phyloP scores from a whole-genome alignment of 176 grass and related monocot species.

The Aegilops tauschii region DNA sequence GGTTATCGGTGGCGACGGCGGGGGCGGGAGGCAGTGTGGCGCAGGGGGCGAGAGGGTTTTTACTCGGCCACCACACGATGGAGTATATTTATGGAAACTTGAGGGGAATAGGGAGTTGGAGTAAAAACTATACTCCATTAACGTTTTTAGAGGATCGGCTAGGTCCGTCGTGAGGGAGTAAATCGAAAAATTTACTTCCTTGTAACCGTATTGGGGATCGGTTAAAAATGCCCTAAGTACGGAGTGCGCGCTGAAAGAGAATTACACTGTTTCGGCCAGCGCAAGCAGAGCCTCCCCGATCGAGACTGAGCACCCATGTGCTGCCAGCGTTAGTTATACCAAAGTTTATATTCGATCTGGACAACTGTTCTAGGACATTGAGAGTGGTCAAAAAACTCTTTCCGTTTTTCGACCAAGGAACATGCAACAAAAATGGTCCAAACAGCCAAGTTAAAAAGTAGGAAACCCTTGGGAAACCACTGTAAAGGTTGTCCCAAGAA shows the following conservation, averaged over 20 bases:
- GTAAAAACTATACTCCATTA: too few species aligned
- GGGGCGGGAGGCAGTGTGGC: too few species aligned
- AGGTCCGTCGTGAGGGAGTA: too few species aligned
- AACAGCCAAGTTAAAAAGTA: neutral
- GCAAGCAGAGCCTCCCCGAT: neutral
- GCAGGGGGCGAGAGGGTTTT: too few species aligned
- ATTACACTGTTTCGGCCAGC: neutral
- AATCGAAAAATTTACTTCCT: too few species aligned
- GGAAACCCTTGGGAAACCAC: neutral
- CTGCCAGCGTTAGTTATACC: neutral
- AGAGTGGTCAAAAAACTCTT: neutral
- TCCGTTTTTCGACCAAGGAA: neutral
- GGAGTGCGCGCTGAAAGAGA: too few species aligned
- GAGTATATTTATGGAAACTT: too few species aligned
- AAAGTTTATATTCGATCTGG: constrained; percentile 19
- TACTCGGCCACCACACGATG: too few species aligned
- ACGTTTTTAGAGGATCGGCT: too few species aligned
- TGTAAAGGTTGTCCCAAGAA: neutral
- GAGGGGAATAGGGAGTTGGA: too few species aligned
- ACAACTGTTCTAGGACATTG: neutral
- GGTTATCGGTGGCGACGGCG: too few species aligned
- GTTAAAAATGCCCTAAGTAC: neutral
- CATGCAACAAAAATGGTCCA: neutral
- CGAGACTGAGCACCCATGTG: neutral
- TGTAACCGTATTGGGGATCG: too few species aligned